phyloP scores from a whole-genome alignment of 2,329 filamentous ascomycete genomes.

The Aspergillus fumigatus region DNA sequence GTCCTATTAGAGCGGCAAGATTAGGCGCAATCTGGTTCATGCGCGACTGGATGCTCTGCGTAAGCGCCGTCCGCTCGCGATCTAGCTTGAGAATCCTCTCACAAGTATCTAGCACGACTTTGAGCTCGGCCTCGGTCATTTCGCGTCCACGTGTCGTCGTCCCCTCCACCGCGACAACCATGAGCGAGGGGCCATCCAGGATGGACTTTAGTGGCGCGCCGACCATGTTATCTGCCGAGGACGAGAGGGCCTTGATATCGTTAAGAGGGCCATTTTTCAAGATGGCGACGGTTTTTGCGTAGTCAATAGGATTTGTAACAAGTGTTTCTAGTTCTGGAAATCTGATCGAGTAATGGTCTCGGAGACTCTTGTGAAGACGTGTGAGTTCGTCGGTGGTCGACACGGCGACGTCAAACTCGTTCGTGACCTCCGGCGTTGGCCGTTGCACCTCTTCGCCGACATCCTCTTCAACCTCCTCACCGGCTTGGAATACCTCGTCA shows the following conservation, averaged over 20 bases:
- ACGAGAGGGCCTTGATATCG: slow-evolving; percentile 74
- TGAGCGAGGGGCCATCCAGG: slow-evolving; percentile 81
- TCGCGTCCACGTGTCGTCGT: slow-evolving; percentile 80
- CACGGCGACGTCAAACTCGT: slow-evolving; percentile 82
- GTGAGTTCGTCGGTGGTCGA: slow-evolving; percentile 91
- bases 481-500: slow-evolving; percentile 68
- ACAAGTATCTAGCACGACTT: slow-evolving; percentile 70
- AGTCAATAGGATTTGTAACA: slow-evolving; percentile 87
- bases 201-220: slow-evolving; percentile 72
- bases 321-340: slow-evolving; percentile 91
- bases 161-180: slow-evolving; percentile 94
- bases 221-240: slow-evolving; percentile 72
- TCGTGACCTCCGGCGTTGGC: slow-evolving; percentile 66
- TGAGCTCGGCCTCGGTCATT: slow-evolving; percentile 69
- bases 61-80: slow-evolving; percentile 77
- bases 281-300: slow-evolving; percentile 90
- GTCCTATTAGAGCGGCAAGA: slow-evolving; percentile 82
- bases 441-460: slow-evolving; percentile 53
- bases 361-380: slow-evolving; percentile 90
- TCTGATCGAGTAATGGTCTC: slow-evolving; percentile 89
- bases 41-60: slow-evolving; percentile 91
- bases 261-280: slow-evolving; percentile 89
- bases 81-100: slow-evolving; percentile 86
- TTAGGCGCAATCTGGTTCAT: slow-evolving; percentile 98
- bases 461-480: slow-evolving; percentile 63